Base-by-base conservation (phyloP, 495 filamentous ascomycete species). In the Aspergillus homomorphus region DNA sequence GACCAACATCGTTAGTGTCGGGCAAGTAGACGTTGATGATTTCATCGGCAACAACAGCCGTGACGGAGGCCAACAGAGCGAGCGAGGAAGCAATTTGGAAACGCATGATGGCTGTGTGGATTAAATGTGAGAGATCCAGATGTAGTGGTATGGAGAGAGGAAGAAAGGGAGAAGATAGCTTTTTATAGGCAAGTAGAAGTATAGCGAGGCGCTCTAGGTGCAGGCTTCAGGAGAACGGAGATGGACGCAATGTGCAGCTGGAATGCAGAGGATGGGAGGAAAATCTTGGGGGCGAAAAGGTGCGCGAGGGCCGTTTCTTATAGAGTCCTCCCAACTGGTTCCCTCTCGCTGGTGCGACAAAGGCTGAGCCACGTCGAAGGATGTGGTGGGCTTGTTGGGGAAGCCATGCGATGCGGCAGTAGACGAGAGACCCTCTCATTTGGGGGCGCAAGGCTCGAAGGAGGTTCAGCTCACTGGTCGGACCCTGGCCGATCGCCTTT, bases 11-110 rank as follows among this genome's bases (percentile, higher is more conserved):
- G 45, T 62, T 57, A 8, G 23, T 21, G 9, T 45, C 59, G 55
- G 71, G 73, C 48, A 73, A 54, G 20, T 73, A 61, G 21, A 75
- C 60, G 44, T 51, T 67, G 23, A 69, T 69, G 22, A 68, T 60
- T 46, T 70, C 68, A 45, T 61, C 61, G 23, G 73, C 73, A 45
- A 66, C 60, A 44, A 55, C 71, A 22, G 70, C 64, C 45, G 66
- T 58, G 28, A 63, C 66, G 56, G 67, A 59, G 20, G 68, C 57
- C 61, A 73, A 45, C 28, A 73, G 55, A 57, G 66, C 66, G 46
- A 68, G 38, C 51, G 66, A 46, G 50, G 43, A 44, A 16, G 57
- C 44, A 55, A 51, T 16, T 23, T 62, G 48, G 62, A 69, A 61
- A 61, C 64, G 70, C 70, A 73, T 73, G 18, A 23, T 69, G 64